Base-by-base conservation (phyloP, 371 early-diverging fungal genomes). In the Lichtheimia ramosa region DNA sequence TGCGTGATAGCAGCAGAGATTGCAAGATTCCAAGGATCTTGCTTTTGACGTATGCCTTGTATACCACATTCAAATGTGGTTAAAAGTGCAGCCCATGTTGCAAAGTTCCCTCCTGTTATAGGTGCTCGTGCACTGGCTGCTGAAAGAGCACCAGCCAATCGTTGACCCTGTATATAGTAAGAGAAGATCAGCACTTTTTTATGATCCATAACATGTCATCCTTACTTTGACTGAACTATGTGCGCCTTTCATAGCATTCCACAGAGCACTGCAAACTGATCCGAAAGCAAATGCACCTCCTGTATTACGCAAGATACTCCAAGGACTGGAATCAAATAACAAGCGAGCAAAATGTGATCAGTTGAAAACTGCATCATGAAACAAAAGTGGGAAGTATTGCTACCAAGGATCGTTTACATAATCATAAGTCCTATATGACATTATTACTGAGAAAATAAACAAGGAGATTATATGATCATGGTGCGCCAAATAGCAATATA, bases 251-350 rank as follows among this genome's bases (percentile, higher is more conserved):
- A 96, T 91, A 61, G 90, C 89, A 77, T 97, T 93, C 96, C 95
- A 95, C 61, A 94, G 82, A 73, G 94, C 89, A 63, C 97, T 96
- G 69, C 97, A 96, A 58, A 98, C 87, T 48, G 94, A 92, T 62
- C 99, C 99, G 94, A 98, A 95, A 66, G 89, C 90, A 72, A 98
- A 98, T 18, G 96, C 98, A 70, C 89, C 93, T 56, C 99, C 99
- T 48, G 92, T 78, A 79, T 98, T 98, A 79, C 94, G 91, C 54
- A 98, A 88, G 69, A 98, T 95, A 52, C 90, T 89, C 90, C 94
- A 97, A 56, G 98, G 98, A 74, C 96, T 90, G 64, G 15, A 40
- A 34, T 46, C 23, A 59, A n/a, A n/a, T 5, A 62, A 65, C 3
- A 25, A n/a, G n/a, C 42, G 13, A 52, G 6, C 34, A 34, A 34